Evolutionary conservation across 306 rosid species (phyloP), one percentile per base, ranked within the genome.

Genomic region (Rosa lucieae): DNA sequence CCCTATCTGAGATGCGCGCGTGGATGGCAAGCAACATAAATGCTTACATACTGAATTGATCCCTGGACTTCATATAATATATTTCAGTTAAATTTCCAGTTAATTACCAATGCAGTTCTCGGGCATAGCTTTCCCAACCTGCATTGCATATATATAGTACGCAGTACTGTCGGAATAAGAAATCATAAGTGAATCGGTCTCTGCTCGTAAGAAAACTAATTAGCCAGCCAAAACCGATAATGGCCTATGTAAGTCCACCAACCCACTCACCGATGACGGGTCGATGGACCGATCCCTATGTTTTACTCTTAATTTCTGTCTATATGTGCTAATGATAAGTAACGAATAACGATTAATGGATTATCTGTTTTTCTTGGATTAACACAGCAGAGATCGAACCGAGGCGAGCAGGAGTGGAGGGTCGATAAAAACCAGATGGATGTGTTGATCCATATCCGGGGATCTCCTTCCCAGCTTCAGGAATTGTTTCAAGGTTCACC

Each of bases 361-460:
- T 56, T 5, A 17, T 56, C 63, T 6, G 11, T 6, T 23, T 55
- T 59, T n/a, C 13, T 59, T 21, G 67, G 67, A 26, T 10, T 23
- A 23, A 26, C 0, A 29, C 42, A 62, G 67, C 42, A 62, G 40
- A 62, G 20, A 62, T 13, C 67, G 18, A 23, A 13, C 67, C 12
- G 20, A 62, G 39, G 20, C 18, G 67, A 62, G 40, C 67, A 62
- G 67, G 67, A 62, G 67, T 62, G 39, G 67, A 62, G 37, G 40
- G 15, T 26, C 40, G 18, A 62, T 26, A 26, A 62, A 23, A 23
- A 29, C 40, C 67, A 62, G 67, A 10, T 62, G 40, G 67, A 62
- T 23, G 67, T 62, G 67, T 4, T 62, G 8, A 62, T 62, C 8
- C 67, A 12, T 12, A 62, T 62, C 67, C 17, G 67, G 14, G 67